These are phyloP conservation scores for Anisodus acutangulus DNA, from an alignment of 257 asterid species.

Conservation along the genomic window DNA sequence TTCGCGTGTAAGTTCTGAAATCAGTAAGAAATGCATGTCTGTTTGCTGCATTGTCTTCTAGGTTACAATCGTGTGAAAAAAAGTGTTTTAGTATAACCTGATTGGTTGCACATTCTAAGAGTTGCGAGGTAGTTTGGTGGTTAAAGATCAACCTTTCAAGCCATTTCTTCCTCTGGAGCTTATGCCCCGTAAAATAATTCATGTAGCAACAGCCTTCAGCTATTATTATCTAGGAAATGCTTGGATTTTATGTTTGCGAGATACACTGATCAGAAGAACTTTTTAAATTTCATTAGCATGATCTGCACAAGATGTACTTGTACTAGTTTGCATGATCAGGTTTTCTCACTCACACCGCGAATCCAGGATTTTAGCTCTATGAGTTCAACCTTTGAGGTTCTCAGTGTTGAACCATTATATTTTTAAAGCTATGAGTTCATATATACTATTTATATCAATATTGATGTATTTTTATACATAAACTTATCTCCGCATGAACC, in stretches of 20 bases:
- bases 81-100: not conserved
- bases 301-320: not conserved
- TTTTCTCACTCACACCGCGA: not conserved
- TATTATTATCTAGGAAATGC: not conserved
- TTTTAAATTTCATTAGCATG: not conserved
- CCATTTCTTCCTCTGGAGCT: not conserved
- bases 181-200: not conserved
- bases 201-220: not conserved
- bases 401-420: no score
- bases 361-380: no score
- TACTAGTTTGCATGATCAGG: not conserved
- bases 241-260: not conserved
- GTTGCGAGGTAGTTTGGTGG: not conserved
- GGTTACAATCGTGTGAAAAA: not conserved
- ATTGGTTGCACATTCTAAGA: not conserved
- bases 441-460: no score
- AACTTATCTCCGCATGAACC: no score
- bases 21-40: not conserved
- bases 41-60: conserved; percentile 11
- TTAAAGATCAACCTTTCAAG: not conserved
- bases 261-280: not conserved
- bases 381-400: no score
- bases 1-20: not conserved
- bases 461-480: no score
- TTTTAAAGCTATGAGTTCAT: no score